These are phyloP conservation scores for Leishmania lainsoni DNA, from an alignment of 208 protist species.

Conservation along the genomic window DNA sequence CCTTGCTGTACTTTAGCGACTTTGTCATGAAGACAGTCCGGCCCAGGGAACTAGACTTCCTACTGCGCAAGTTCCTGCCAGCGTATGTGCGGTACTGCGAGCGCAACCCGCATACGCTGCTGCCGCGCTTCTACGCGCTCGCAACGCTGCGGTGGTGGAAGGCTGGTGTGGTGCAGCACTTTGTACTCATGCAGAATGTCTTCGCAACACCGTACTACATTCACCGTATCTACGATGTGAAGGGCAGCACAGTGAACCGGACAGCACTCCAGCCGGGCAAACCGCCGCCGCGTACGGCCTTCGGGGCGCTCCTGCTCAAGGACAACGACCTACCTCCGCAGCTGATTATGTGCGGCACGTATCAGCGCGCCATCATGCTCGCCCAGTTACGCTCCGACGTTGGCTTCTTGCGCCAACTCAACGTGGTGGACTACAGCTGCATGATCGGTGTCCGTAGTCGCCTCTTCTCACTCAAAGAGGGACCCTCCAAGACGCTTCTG, in stretches of 20 bases:
- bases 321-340: conserved; percentile 88
- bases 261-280: conserved; percentile 55
- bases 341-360: conserved; percentile 81
- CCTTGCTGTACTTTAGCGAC: conserved; percentile 88
- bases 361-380: conserved; percentile 82
- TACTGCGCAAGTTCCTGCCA: conserved; percentile 66
- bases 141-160: conserved; percentile 73
- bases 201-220: conserved; percentile 90
- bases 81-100: conserved; percentile 82
- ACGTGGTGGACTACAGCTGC: conserved; percentile 94
- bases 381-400: conserved; percentile 86
- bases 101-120: conserved; percentile 83
- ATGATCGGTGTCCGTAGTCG: conserved; percentile 91
- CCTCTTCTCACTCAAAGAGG: conserved; percentile 65
- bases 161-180: conserved; percentile 51
- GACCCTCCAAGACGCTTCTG: conserved; percentile 65
- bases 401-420: conserved; percentile 69
- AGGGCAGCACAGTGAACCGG: conserved; percentile 88
- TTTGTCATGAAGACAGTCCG: conserved; percentile 92
- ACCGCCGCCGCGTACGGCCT: conserved; percentile 67
- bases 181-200: conserved; percentile 95
- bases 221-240: conserved; percentile 91
- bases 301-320: conserved; percentile 84
- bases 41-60: conserved; percentile 75
- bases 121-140: conserved; percentile 86